Evolutionary conservation across 768 basidiomycete genomes (phyloP).

Genomic region (Hydnum rufescens): DNA sequence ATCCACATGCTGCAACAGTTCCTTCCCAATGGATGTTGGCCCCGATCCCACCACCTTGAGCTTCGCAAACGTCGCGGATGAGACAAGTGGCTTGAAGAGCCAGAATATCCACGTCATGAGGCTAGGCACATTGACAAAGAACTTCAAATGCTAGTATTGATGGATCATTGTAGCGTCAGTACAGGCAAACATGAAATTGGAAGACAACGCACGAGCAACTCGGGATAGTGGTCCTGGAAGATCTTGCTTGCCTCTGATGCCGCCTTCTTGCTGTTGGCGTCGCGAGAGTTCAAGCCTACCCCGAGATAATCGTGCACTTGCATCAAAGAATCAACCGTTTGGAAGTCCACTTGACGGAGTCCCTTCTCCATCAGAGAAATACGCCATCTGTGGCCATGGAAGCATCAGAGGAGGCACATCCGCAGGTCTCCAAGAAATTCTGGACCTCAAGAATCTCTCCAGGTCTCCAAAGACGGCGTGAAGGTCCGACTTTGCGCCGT

Average conservation of each 20-base stretch:
- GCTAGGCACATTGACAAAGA: slow-evolving; percentile 65
- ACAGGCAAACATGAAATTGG: background rate
- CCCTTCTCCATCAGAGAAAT: slow-evolving; percentile 57
- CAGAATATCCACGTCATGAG: slow-evolving; percentile 69
- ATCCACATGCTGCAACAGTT: slow-evolving; percentile 38
- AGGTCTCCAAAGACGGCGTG: slow-evolving; percentile 60
- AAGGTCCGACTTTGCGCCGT: slow-evolving; percentile 47
- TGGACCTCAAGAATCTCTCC: slow-evolving; percentile 52
- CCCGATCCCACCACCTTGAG: slow-evolving; percentile 60
- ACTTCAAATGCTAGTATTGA: slow-evolving; percentile 38
- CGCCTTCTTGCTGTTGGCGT: slow-evolving; percentile 56
- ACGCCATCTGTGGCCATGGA: slow-evolving; percentile 37
- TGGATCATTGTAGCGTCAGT: too few species aligned
- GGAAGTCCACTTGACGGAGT: slow-evolving; percentile 45
- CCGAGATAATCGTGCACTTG: slow-evolving; percentile 72
- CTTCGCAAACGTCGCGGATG: slow-evolving; percentile 57
- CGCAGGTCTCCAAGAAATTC: background rate
- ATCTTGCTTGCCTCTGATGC: slow-evolving; percentile 55
- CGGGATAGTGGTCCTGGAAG: slow-evolving; percentile 61
- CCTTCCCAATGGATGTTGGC: slow-evolving; percentile 34
- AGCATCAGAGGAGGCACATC: background rate
- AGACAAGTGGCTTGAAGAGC: slow-evolving; percentile 55
- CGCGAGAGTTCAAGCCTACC: slow-evolving; percentile 41
- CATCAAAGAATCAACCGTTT: slow-evolving; percentile 47
- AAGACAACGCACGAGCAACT: slow-evolving; percentile 33